Evolutionary conservation across 2,329 filamentous ascomycete genomes (phyloP), one percentile per base, ranked within the genome.

Genomic region (Microdochium nivale): DNA sequence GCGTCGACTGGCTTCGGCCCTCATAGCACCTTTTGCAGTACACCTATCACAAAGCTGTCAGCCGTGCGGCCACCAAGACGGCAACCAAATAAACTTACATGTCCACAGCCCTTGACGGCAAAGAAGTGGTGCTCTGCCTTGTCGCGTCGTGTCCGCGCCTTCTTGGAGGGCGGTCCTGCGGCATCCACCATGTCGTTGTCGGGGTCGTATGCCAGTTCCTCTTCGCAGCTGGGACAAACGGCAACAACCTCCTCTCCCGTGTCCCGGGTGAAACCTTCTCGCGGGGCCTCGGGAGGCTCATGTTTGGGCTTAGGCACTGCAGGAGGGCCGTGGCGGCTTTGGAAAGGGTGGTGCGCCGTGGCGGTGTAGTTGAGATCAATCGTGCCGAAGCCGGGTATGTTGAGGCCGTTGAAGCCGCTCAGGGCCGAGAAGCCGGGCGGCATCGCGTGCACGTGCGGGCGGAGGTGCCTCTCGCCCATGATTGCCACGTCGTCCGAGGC

Each of bases 41-140:
- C 14, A 85, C 81, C 81, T 85, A 25, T 43, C 48, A 27, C 48
- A 54, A 68, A 57, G 32, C 55, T 19, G 43, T 50, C 9, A 43
- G 10, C 47, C 10, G 40, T 23, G 19, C 14, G 23, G 19, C 33
- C 1, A 25, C 49, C 14, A 51, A 25, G 47, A 13, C 16, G 40
- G 25, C 35, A 47, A 24, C 10, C 24, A 27, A 43, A 5, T 23
- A 52, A 25, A 66, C 76, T 63, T 78, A 97, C 94, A 72, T 99
- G 94, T 57, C 94, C 94, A 66, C 94, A 99, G 49, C 79, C 79
- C 68, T 91, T 96, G 33, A 94, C 78, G 1, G 94, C 86, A 90
- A 91, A 97, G 55, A 97, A 92, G 61, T 96, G 87, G 63, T 88
- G 84, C 68, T 95, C 90, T 23, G 76, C 78, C 7, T 73, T 68